phyloP scores from a whole-genome alignment of 495 filamentous ascomycete genomes.

The Penicillium cosmopolitanum region DNA sequence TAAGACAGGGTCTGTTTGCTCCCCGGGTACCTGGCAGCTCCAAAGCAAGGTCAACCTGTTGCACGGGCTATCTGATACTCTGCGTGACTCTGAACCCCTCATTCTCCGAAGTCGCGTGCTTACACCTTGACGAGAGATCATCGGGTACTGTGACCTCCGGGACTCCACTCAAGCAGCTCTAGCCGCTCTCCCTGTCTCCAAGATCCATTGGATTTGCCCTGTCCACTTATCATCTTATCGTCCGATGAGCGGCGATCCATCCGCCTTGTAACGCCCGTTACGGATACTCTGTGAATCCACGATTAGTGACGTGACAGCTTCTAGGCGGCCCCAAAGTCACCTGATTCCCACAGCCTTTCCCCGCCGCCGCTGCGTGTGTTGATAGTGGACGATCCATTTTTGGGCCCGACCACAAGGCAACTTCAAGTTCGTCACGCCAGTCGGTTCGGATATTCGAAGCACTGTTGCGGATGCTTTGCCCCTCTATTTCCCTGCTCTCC shows the following conservation, averaged over 20 bases:
- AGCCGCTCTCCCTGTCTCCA: conserved; percentile 1
- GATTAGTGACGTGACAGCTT: not conserved
- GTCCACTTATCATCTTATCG: conserved; percentile 8
- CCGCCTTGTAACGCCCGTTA: not conserved
- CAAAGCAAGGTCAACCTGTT: conserved; percentile 5
- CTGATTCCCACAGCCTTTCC: conserved; percentile 22
- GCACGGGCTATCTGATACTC: conserved; percentile 18
- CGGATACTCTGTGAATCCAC: not conserved
- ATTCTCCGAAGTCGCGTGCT: conserved; percentile 39
- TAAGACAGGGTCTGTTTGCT: not conserved
- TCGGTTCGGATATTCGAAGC: not conserved
- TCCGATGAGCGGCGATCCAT: conserved; percentile 4
- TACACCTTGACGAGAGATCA: conserved; percentile 17
- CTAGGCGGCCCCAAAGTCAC: conserved; percentile 25
- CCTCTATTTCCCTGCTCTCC: not conserved
- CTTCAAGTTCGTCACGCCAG: conserved; percentile 7
- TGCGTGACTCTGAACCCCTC: conserved; percentile 17
- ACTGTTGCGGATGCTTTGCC: conserved; percentile 1
- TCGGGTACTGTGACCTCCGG: conserved; percentile 2
- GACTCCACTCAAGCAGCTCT: conserved; percentile 2
- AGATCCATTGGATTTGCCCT: not conserved
- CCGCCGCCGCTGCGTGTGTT: conserved; percentile 13
- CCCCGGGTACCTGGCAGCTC: conserved; percentile 34
- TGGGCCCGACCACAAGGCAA: conserved; percentile 11
- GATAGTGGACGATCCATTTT: conserved; percentile 22